Percentiles rank a stretch among this genome's conserved stretches.
phyloP scores from a whole-genome alignment of 352 stramenopile species.

The Phytophthora cryptogea region DNA sequence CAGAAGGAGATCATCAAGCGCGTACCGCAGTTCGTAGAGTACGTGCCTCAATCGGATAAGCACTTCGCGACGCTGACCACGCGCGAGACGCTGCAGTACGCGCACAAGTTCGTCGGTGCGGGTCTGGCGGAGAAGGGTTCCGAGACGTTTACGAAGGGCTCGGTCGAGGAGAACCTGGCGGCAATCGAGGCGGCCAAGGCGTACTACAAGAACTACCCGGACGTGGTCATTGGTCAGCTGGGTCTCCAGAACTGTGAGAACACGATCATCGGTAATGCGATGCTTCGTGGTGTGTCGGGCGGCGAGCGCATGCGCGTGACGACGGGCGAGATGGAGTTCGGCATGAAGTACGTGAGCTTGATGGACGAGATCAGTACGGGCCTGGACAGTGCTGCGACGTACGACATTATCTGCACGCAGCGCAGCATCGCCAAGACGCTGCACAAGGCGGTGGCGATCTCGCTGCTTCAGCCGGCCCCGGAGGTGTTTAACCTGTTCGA shows the following conservation, averaged over 20 bases:
- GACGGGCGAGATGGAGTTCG: slow-evolving; percentile 88
- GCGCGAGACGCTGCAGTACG: slow-evolving; percentile 36
- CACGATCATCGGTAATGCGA: slow-evolving; percentile 61
- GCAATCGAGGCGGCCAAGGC: slow-evolving; percentile 22
- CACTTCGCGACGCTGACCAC: slow-evolving; percentile 38
- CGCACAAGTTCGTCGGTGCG: slow-evolving; percentile 26
- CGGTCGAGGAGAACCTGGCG: slow-evolving; percentile 20
- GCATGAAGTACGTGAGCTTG: slow-evolving; percentile 63
- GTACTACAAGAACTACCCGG: slow-evolving; percentile 33
- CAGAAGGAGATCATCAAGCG: slow-evolving; percentile 20
- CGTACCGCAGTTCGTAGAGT: slow-evolving; percentile 33
- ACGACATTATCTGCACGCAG: slow-evolving; percentile 48
- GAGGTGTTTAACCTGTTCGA: slow-evolving; percentile 54
- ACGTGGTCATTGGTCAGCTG: slow-evolving; percentile 30
- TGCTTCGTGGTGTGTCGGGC: slow-evolving; percentile 66
- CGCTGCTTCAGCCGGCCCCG: slow-evolving; percentile 81
- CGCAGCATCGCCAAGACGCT: slow-evolving; percentile 43
- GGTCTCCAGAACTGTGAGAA: slow-evolving; percentile 55
- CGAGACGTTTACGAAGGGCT: slow-evolving; percentile 36
- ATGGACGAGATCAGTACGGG: slow-evolving; percentile 76
- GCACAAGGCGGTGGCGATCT: slow-evolving; percentile 57
- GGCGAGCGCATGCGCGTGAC: slow-evolving; percentile 72
- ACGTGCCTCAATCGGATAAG: slow-evolving; percentile 30
- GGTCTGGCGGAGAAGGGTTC: slow-evolving; percentile 28
- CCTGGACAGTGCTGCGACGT: slow-evolving; percentile 47